Evolutionary conservation across 192 early-diverging fungal species (phyloP).

Genomic region (Backusella liffmaniae): DNA sequence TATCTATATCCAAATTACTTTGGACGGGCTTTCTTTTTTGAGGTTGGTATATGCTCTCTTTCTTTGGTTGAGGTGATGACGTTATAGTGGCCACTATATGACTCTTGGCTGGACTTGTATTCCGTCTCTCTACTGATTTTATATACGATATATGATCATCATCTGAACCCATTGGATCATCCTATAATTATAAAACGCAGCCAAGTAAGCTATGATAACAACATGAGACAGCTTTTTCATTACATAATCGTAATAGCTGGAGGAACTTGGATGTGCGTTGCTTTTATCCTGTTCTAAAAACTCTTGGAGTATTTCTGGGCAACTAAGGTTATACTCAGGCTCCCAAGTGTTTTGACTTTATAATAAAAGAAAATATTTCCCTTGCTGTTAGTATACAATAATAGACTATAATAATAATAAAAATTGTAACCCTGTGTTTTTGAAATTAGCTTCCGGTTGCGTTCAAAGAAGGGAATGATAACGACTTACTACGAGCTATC

Average conservation of each 20-base stretch:
- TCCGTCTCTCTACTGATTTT: not conserved
- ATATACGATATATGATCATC: not conserved
- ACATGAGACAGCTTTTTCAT: not conserved
- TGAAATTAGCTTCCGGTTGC: not conserved
- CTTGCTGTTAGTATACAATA: not conserved
- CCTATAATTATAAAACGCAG: not conserved
- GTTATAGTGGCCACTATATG: not conserved
- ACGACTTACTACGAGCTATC: not conserved
- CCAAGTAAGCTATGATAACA: not conserved
- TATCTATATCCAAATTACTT: not conserved
- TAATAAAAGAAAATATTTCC: not conserved
- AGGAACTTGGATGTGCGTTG: not conserved
- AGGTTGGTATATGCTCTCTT: not conserved
- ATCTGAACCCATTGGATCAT: not conserved
- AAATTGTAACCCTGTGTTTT: not conserved
- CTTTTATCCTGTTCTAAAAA: not conserved
- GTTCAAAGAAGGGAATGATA: not conserved
- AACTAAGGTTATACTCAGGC: conserved; percentile 7
- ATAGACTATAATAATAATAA: not conserved
- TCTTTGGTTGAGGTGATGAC: not conserved
- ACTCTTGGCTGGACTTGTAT: not conserved
- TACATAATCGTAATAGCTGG: not conserved
- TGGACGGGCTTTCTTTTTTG: not conserved
- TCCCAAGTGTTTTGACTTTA: conserved; percentile 11
- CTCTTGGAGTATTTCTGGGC: not conserved